phyloP scores from a whole-genome alignment of 208 protist species.

The Crithidia sp. region DNA sequence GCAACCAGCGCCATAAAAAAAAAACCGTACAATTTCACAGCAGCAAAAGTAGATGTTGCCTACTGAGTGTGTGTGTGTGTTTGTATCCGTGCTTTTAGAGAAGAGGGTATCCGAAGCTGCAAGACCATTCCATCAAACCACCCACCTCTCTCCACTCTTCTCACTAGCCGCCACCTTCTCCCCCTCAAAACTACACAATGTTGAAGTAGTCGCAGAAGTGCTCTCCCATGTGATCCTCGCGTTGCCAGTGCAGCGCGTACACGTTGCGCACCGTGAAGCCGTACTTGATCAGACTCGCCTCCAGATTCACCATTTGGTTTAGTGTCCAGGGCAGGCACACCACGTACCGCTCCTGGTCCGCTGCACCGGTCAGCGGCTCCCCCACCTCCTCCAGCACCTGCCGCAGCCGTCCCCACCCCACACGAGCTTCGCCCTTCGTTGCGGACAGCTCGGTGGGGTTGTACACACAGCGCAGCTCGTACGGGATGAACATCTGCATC shows the following conservation, averaged over 20 bases:
- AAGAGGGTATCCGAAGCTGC: no score
- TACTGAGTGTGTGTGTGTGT: no score
- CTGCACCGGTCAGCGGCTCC: constrained; percentile 1
- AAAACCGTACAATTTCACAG: no score
- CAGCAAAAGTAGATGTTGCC: no score
- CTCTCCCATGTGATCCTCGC: constrained; percentile 76
- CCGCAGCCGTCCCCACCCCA: constrained; percentile 78
- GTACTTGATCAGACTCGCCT: constrained; percentile 87
- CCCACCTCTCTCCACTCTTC: no score
- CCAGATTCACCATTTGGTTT: constrained; percentile 86
- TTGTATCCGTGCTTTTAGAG: no score
- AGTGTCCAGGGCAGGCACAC: constrained; percentile 88
- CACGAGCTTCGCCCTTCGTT: constrained; percentile 77
- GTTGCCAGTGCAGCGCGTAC: constrained; percentile 81
- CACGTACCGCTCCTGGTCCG: constrained; percentile 39
- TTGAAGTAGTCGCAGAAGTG: constrained; percentile 82
- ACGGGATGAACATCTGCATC: constrained; percentile 64
- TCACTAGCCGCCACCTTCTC: neutral
- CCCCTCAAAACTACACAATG: constrained; percentile 12
- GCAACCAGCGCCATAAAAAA: no score
- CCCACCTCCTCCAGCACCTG: constrained; percentile 68
- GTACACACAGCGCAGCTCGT: constrained; percentile 81
- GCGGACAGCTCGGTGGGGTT: constrained; percentile 76
- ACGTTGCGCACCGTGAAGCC: constrained; percentile 72
- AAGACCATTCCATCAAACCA: no score